A percentile compares a stretch with the other conserved stretches of the same genome.
phyloP scores from a whole-genome alignment of 306 rosid species.

The Lathyrus aphaca region DNA sequence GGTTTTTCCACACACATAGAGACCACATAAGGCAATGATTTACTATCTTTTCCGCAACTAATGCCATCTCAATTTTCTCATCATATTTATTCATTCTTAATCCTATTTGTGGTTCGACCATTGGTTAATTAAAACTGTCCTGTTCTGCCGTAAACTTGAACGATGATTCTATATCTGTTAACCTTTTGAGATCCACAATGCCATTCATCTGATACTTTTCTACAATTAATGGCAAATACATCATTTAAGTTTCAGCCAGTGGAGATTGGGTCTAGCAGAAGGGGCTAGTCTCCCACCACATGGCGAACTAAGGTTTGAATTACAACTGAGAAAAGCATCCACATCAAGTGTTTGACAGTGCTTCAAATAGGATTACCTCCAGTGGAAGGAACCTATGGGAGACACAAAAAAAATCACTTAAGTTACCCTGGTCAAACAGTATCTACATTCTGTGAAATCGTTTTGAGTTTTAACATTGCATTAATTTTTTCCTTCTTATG shows the following conservation, averaged over 20 bases:
- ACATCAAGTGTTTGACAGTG: too few relatives aligned
- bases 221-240: neutral
- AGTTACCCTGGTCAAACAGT: too few relatives aligned
- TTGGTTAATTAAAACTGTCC: neutral
- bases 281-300: too few relatives aligned
- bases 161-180: neutral
- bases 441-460: too few relatives aligned
- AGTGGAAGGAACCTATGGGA: too few relatives aligned
- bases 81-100: neutral
- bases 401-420: too few relatives aligned
- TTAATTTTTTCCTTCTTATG: too few relatives aligned
- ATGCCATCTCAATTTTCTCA: neutral
- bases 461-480: too few relatives aligned
- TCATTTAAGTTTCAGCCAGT: neutral
- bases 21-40: neutral
- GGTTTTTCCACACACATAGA: neutral
- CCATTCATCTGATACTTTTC: neutral
- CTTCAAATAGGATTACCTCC: too few relatives aligned
- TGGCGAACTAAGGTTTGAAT: too few relatives aligned
- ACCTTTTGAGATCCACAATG: neutral
- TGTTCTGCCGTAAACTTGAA: neutral
- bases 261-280: too few relatives aligned
- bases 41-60: neutral
- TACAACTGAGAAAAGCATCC: too few relatives aligned
- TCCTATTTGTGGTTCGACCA: neutral